Evolutionary conservation across 2,329 filamentous ascomycete genomes (phyloP).

Genomic region (Microsporum canis): DNA sequence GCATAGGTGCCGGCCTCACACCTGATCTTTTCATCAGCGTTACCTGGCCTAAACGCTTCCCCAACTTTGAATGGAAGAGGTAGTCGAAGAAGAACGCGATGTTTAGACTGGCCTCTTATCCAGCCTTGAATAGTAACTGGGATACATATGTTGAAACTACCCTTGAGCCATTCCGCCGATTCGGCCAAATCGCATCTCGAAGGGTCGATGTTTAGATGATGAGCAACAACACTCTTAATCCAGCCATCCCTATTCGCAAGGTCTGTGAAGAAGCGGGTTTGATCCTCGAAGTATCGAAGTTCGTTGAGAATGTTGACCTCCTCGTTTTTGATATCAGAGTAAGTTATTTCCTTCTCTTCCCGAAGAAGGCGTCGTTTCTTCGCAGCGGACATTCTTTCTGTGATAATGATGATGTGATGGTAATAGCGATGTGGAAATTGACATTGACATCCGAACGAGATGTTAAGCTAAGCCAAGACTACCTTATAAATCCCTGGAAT

Average conservation of each 20-base stretch:
- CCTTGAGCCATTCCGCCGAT: slow-evolving; percentile 17
- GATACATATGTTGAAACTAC: slow-evolving; percentile 30
- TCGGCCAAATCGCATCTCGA: slow-evolving; percentile 9
- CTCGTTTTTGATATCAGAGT: slow-evolving; percentile 14
- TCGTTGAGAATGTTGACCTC: slow-evolving; percentile 19
- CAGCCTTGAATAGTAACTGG: slow-evolving; percentile 2
- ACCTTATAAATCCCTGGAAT: no score
- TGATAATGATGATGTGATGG: no score
- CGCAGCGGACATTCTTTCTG: neutral
- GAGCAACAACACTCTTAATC: slow-evolving; percentile 10
- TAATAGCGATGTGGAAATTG: no score
- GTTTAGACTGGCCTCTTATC: neutral
- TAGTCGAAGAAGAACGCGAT: neutral
- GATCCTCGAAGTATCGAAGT: slow-evolving; percentile 9
- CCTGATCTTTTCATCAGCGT: slow-evolving; percentile 6
- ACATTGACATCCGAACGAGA: neutral
- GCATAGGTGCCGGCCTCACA: slow-evolving; percentile 7
- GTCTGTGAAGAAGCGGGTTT: slow-evolving; percentile 7
- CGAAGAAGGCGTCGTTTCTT: slow-evolving; percentile 12
- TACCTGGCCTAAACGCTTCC: slow-evolving; percentile 3
- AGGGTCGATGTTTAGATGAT: slow-evolving; percentile 9
- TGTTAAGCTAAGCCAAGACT: neutral
- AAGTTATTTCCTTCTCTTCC: slow-evolving; percentile 16
- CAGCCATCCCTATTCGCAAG: slow-evolving; percentile 4
- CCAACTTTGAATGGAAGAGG: slow-evolving; percentile 5